Percentiles rank a stretch among this genome's conserved stretches.
Conservation (phyloP, 805 yeast species). For the Lipomyces japonicus region DNA sequence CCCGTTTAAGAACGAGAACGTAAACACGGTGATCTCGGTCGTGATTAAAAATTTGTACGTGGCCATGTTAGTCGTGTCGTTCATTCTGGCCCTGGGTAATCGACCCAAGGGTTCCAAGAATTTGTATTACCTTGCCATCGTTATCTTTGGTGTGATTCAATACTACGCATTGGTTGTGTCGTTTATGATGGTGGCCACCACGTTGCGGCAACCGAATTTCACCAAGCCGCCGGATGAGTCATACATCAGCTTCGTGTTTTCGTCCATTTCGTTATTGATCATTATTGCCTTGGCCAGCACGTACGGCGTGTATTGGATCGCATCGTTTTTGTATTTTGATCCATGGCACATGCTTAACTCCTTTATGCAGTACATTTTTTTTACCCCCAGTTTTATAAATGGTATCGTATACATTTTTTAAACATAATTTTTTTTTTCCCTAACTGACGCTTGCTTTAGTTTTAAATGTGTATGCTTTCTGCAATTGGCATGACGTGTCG, state of each 20-base stretch:
- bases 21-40: conserved; percentile 16
- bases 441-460: no score
- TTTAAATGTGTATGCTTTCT: conserved; percentile 62
- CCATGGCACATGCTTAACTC: conserved; percentile 53
- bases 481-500: conserved; percentile 67
- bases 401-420: conserved; percentile 22
- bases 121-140: conserved; percentile 51
- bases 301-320: conserved; percentile 56
- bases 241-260: conserved; percentile 34
- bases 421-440: not conserved
- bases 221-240: conserved; percentile 31
- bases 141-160: conserved; percentile 58
- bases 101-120: conserved; percentile 59
- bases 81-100: conserved; percentile 61
- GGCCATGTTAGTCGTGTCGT: conserved; percentile 56
- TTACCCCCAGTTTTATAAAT: conserved; percentile 52
- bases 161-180: conserved; percentile 58
- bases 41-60: conserved; percentile 53
- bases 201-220: conserved; percentile 41
- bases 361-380: conserved; percentile 45
- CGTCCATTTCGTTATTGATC: conserved; percentile 47
- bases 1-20: conserved; percentile 12
- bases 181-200: conserved; percentile 53
- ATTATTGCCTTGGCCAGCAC: conserved; percentile 60
- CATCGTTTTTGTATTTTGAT: conserved; percentile 57